These are phyloP conservation scores for Bondarzewia mesenterica DNA, from an alignment of 1,284 basidiomycete genomes.

Conservation along the genomic window DNA sequence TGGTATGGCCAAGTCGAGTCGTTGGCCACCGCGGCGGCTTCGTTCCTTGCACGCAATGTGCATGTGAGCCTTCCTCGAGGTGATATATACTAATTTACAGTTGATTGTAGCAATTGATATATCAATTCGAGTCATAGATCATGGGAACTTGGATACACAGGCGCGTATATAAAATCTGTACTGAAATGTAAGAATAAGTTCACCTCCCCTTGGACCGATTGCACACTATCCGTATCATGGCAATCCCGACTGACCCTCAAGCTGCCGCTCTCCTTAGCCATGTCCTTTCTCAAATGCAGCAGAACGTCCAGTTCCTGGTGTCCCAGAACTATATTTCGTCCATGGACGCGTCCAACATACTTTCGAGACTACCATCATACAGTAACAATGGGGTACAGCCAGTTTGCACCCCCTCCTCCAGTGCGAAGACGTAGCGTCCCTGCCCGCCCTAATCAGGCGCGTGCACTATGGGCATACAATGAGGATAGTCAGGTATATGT, in stretches of 20 bases:
- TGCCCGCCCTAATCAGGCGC: constrained; percentile 33
- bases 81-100: no score
- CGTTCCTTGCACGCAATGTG: no score
- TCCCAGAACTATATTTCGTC: constrained; percentile 47
- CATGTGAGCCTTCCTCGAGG: no score
- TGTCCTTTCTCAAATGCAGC: constrained; percentile 50
- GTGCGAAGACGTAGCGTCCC: constrained; percentile 17
- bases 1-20: no score
- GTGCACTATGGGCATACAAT: constrained; percentile 61
- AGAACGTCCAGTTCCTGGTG: constrained; percentile 54
- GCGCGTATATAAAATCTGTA: no score
- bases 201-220: no score
- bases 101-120: no score
- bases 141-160: no score
- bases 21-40: no score
- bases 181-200: no score
- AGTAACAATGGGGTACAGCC: constrained; percentile 7
- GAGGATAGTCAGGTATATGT: constrained; percentile 39
- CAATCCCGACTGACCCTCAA: constrained; percentile 6
- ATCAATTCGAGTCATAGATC: no score
- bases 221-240: not conserved
- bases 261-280: constrained; percentile 40
- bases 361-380: constrained; percentile 35
- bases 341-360: constrained; percentile 43
- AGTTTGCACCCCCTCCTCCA: constrained; percentile 4